Conservation (phyloP, 1,284 basidiomycete genomes). For the Cerioporus squamosus region DNA sequence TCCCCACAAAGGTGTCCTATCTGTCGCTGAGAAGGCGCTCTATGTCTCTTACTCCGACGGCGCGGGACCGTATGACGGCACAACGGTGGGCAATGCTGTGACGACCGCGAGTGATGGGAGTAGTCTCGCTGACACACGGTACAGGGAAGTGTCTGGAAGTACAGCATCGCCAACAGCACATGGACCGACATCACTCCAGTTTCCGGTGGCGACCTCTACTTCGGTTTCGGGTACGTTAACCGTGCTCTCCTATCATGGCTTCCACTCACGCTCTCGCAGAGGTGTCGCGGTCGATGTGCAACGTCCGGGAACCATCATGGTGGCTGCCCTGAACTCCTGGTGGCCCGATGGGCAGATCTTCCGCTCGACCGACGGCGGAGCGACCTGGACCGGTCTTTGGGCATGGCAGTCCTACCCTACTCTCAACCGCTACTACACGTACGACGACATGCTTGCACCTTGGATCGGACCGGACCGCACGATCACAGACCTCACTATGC, state of each 20-base stretch:
- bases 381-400: constrained; percentile 63
- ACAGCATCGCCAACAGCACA: constrained; percentile 52
- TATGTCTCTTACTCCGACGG: constrained; percentile 61
- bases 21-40: constrained; percentile 56
- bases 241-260: constrained; percentile 22
- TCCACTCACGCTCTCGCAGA: constrained; percentile 53
- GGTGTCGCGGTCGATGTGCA: constrained; percentile 64
- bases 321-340: constrained; percentile 62
- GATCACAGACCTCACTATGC: constrained; percentile 43
- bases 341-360: constrained; percentile 71
- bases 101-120: background rate
- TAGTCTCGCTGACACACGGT: background rate
- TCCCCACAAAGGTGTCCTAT: constrained; percentile 68
- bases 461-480: constrained; percentile 58
- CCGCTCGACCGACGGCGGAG: constrained; percentile 58
- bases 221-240: constrained; percentile 31
- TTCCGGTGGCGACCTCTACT: constrained; percentile 36
- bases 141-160: constrained; percentile 38
- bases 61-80: constrained; percentile 60
- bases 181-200: constrained; percentile 49
- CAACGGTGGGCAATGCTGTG: constrained; percentile 24
- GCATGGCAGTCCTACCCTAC: constrained; percentile 52
- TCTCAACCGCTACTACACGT: constrained; percentile 57
- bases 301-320: constrained; percentile 67
- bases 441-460: constrained; percentile 57